phyloP scores from a whole-genome alignment of 83 land plant genomes.

The Picea abies region DNA sequence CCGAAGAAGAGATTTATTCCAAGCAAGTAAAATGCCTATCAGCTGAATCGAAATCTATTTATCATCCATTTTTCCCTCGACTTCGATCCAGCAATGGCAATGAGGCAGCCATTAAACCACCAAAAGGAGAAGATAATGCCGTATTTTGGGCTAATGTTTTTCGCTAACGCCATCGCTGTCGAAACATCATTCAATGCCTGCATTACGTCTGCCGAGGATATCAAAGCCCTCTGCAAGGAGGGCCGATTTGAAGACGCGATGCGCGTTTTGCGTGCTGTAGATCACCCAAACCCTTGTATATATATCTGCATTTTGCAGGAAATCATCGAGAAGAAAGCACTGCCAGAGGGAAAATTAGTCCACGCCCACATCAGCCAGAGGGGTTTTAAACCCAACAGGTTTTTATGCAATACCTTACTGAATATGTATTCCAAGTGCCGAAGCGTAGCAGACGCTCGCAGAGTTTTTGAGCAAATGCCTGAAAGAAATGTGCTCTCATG shows the following conservation, averaged over 20 bases:
- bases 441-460: slow-evolving; percentile 5
- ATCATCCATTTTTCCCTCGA: no score
- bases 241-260: background rate
- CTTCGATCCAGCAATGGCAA: no score
- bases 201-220: background rate
- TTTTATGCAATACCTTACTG: slow-evolving; percentile 10
- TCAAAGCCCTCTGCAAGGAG: slow-evolving; percentile 3
- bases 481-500: slow-evolving; percentile 35
- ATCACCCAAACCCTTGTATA: background rate
- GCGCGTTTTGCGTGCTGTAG: background rate
- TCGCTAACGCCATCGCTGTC: no score
- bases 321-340: background rate
- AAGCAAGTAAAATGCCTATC: no score
- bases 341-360: background rate
- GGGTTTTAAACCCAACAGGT: background rate
- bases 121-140: no score
- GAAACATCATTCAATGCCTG: no score
- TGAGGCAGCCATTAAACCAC: no score
- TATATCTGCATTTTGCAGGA: background rate
- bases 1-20: no score
- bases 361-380: background rate
- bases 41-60: no score
- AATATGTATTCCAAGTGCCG: slow-evolving; percentile 32
- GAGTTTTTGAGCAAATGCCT: slow-evolving; percentile 38
- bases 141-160: no score